Base-by-base conservation (phyloP, 208 protist genomes). In the Herpetomonas samuelpessoai region DNA sequence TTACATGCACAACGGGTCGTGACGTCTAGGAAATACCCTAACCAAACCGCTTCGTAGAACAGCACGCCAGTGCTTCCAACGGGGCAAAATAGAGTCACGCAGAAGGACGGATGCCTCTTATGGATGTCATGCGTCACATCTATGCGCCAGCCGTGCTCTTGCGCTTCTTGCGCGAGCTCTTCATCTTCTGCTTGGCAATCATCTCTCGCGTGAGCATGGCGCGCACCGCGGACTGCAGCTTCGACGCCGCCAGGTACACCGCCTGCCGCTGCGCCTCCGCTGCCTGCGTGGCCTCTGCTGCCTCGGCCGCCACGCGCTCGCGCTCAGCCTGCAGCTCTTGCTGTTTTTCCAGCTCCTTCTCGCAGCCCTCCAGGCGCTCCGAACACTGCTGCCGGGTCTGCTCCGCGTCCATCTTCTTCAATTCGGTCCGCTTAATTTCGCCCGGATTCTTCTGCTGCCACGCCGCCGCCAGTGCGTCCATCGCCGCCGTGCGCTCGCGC, bases 361-460 rank as follows among this genome's bases (percentile, higher is more conserved):
- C 57, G 1, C 74, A 70, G 52, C 86, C 80, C 4, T 69, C 49
- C 10, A 95, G 76, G 22, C 83, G 79, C 35, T 95, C 88, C 14
- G 86, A 78, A 39, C 76, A 91, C 44, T 77, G 51, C 58, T 93
- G 78, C 2, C 85, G 84, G 60, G 72, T 86, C 62, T 93, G 77
- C 70, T 95, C 88, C 21, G 72, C 70, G 45, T 94, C 88, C 29
- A 96, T 86, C 58, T 92, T 92, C 19, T 62, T 62, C 57, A 71
- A 71, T 65, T 94, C 87, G 31, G 79, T 76, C 51, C 79, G 68
- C 51, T 92, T 92, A 38, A 92, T 76, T 56, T 91, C 84, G 14
- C n/a, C 60, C 54, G 84, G 75, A 53, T 88, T 88, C 59, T 93
- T 95, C 28, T 62, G 60, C 25, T 91, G 80, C 90, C 90, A 96